Percentiles rank a stretch among this genome's conserved stretches.
Conservation (phyloP, 805 yeast species). For the Candida taoyuanica region DNA sequence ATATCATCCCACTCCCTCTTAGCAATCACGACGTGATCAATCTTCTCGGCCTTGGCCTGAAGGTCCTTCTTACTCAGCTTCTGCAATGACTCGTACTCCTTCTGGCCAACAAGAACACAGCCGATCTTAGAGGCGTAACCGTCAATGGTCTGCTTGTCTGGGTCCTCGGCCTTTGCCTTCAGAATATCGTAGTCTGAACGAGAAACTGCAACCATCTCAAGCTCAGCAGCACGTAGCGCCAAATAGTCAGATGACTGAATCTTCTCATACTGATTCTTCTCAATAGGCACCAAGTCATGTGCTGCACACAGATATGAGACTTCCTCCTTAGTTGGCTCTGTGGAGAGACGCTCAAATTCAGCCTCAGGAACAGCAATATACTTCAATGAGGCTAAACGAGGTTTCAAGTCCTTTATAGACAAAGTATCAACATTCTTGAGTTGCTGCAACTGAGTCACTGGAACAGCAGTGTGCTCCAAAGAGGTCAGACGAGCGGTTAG, state of each 20-base stretch:
- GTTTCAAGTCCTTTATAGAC: not conserved
- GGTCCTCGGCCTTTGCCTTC: slow-evolving; percentile 22
- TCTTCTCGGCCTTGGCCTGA: slow-evolving; percentile 26
- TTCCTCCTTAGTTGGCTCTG: slow-evolving; percentile 8
- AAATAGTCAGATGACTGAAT: slow-evolving; percentile 11
- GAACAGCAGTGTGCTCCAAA: too few species aligned
- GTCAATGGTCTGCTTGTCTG: slow-evolving; percentile 19
- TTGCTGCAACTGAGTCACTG: too few species aligned
- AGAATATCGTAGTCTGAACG: slow-evolving; percentile 23
- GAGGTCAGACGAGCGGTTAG: too few species aligned
- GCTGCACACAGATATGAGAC: slow-evolving; percentile 6
- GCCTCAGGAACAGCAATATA: not conserved
- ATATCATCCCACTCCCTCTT: slow-evolving; percentile 16
- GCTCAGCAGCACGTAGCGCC: slow-evolving; percentile 6
- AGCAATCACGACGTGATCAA: slow-evolving; percentile 29
- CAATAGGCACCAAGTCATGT: slow-evolving; percentile 10
- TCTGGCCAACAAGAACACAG: slow-evolving; percentile 19
- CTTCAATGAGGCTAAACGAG: not conserved
- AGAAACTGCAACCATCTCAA: slow-evolving; percentile 12
- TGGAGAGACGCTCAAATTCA: slow-evolving; percentile 1
- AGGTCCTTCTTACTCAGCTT: slow-evolving; percentile 29
- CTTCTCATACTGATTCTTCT: slow-evolving; percentile 6
- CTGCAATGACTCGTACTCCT: slow-evolving; percentile 24
- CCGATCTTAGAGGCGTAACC: slow-evolving; percentile 20
- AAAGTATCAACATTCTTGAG: not conserved